Evolutionary conservation across 2,329 filamentous ascomycete species (phyloP).

Genomic region (Aspergillus sp.): DNA sequence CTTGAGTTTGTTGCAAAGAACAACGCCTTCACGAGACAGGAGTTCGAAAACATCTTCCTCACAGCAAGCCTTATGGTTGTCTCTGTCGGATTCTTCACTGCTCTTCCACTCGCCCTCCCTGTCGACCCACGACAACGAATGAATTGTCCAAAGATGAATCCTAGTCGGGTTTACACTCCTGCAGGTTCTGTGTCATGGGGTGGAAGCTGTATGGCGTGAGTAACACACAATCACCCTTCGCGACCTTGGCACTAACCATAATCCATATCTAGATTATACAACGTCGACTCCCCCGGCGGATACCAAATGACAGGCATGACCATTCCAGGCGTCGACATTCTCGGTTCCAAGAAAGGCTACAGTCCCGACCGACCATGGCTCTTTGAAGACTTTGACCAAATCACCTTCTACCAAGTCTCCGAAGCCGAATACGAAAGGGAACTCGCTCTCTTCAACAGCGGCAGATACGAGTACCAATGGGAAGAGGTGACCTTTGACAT

Average conservation of each 20-base stretch:
- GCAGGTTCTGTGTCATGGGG: constrained; percentile 54
- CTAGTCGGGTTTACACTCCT: constrained; percentile 52
- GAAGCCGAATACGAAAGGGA: constrained; percentile 49
- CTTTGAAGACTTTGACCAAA: constrained; percentile 54
- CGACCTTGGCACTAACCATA: background rate
- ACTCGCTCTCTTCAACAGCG: constrained; percentile 46
- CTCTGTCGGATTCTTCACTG: constrained; percentile 53
- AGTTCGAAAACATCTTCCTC: constrained; percentile 49
- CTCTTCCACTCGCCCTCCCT: constrained; percentile 49
- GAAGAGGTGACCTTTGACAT: constrained; percentile 52
- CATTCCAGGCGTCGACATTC: constrained; percentile 50
- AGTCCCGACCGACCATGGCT: constrained; percentile 46
- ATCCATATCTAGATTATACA: constrained; percentile 40
- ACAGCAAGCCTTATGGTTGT: constrained; percentile 49
- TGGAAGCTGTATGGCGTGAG: constrained; percentile 46
- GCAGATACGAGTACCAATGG: constrained; percentile 49
- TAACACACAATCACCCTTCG: background rate
- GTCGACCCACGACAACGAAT: constrained; percentile 52
- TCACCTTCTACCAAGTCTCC: constrained; percentile 51
- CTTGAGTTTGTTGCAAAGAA: constrained; percentile 54
- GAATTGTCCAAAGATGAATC: constrained; percentile 54
- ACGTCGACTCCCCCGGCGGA: constrained; percentile 53
- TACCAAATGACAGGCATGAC: constrained; percentile 53
- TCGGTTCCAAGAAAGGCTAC: constrained; percentile 50
- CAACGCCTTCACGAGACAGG: constrained; percentile 47